These are phyloP conservation scores for Exophiala xenobiotica DNA, from an alignment of 2,329 filamentous ascomycete species.

Conservation along the genomic window DNA sequence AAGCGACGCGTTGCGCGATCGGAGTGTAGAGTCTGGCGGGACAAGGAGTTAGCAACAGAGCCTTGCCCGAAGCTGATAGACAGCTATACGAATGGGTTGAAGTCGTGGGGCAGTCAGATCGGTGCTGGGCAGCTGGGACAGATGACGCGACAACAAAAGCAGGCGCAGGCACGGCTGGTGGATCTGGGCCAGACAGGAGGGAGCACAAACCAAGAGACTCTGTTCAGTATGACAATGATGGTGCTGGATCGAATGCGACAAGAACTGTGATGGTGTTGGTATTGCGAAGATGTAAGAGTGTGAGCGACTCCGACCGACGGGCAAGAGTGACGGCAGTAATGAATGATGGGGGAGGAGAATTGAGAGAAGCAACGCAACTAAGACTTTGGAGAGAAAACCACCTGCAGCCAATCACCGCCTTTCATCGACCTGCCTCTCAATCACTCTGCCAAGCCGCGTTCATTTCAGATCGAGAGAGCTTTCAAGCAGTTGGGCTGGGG, in stretches of 20 bases:
- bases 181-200: conserved; percentile 2
- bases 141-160: conserved; percentile 17
- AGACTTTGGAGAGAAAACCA: not conserved
- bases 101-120: not conserved
- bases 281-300: conserved; percentile 13
- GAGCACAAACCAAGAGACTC: conserved; percentile 15
- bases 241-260: conserved; percentile 12
- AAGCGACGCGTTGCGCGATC: conserved; percentile 16
- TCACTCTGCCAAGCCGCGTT: not conserved
- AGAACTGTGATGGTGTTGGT: conserved; percentile 13
- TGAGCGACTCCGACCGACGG: not conserved
- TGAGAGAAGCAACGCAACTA: conserved; percentile 6
- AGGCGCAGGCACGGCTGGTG: conserved; percentile 4
- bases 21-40: conserved; percentile 4
- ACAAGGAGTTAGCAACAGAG: conserved; percentile 11
- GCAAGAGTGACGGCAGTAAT: conserved; percentile 20
- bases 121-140: conserved; percentile 8
- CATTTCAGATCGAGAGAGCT: not conserved
- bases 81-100: conserved; percentile 1
- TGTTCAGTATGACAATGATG: conserved; percentile 8
- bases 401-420: not conserved
- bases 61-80: not conserved
- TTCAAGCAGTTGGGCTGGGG: not conserved
- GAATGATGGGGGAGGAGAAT: conserved; percentile 15
- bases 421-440: not conserved